Evolutionary conservation across 805 yeast species (phyloP).

Genomic region (Candida silvicultrix): DNA sequence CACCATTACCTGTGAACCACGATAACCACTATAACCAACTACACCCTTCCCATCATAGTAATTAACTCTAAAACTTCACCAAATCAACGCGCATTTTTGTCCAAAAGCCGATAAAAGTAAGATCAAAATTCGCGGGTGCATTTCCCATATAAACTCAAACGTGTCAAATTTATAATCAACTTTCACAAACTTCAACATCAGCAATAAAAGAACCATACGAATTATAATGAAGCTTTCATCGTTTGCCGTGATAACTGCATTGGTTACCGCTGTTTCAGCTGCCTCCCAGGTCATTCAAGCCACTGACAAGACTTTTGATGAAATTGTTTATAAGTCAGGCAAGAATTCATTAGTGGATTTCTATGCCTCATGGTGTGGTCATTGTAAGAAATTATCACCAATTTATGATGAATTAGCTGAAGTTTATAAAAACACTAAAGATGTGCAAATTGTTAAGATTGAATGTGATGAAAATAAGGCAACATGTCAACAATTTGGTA

Average conservation of each 20-base stretch:
- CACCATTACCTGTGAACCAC: no score
- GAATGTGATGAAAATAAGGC: constrained; percentile 91
- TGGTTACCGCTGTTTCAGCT: not conserved
- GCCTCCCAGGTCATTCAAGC: constrained; percentile 33
- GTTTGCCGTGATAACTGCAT: not conserved
- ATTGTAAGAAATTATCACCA: constrained; percentile 88
- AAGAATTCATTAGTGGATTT: constrained; percentile 79
- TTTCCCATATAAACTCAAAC: no score
- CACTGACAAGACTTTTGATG: constrained; percentile 45
- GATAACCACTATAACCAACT: no score
- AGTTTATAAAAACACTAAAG: constrained; percentile 42
- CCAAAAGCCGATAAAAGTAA: no score
- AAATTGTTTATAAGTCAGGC: constrained; percentile 49
- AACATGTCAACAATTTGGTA: constrained; percentile 53
- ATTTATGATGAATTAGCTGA: constrained; percentile 79
- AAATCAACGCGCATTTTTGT: no score
- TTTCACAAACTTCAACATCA: no score
- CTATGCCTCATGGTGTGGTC: constrained; percentile 97
- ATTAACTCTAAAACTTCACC: no score
- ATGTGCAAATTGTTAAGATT: constrained; percentile 74
- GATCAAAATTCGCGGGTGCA: no score
- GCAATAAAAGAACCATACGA: no score
- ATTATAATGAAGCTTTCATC: constrained; percentile 1
- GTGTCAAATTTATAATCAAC: not conserved
- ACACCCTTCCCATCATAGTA: no score